These are phyloP conservation scores for Kwoniella newhampshirensis DNA, from an alignment of 768 basidiomycete species.

Conservation along the genomic window DNA sequence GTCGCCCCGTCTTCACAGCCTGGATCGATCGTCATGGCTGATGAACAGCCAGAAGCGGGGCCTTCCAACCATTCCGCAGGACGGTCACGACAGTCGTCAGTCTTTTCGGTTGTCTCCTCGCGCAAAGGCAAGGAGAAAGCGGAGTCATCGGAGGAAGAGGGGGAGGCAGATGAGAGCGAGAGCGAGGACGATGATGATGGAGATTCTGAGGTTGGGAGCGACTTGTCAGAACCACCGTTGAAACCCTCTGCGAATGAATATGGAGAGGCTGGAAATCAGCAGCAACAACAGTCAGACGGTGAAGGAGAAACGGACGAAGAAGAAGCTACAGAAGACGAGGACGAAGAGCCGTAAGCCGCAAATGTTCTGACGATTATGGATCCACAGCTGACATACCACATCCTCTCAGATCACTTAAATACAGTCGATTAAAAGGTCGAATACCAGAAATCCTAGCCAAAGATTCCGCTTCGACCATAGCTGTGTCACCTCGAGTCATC, in stretches of 20 bases:
- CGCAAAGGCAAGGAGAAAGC: slow-evolving; percentile 26
- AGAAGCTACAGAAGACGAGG: slow-evolving; percentile 55
- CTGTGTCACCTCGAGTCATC: slow-evolving; percentile 70
- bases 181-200: neutral
- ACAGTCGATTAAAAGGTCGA: slow-evolving; percentile 72
- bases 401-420: slow-evolving; percentile 65
- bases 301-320: slow-evolving; percentile 48
- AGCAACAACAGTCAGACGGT: slow-evolving; percentile 37
- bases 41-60: slow-evolving; percentile 20
- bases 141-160: neutral
- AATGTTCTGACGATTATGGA: neutral
- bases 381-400: neutral
- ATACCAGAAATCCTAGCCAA: slow-evolving; percentile 77
- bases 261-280: neutral
- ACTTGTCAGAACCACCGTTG: neutral
- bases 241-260: neutral
- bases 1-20: neutral
- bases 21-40: neutral
- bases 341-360: slow-evolving; percentile 76
- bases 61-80: slow-evolving; percentile 7
- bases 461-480: slow-evolving; percentile 81
- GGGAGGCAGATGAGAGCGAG: neutral
- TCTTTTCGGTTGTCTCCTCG: neutral
- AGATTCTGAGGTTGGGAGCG: neutral
- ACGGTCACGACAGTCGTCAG: neutral